Evolutionary conservation across 139 green algal genomes (phyloP), one percentile per base, ranked within the genome.

Genomic region (Picochlorum costavermella): DNA sequence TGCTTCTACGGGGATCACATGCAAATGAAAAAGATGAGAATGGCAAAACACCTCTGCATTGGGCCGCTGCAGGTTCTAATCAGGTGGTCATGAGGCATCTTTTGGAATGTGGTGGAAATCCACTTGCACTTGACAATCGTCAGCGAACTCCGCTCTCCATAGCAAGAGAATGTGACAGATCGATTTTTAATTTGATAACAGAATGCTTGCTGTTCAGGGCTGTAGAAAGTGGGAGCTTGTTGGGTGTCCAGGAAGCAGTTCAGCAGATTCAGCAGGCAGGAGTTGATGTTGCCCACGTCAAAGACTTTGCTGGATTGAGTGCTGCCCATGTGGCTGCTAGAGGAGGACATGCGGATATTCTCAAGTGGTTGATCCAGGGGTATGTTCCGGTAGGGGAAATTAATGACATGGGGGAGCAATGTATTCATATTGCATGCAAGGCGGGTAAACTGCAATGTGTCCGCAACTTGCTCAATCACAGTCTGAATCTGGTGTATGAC

Each of bases 21-120:
- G 29, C 56, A 59, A 64, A 64, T 51, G 2, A 28, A 56, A 17
- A 25, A 29, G 12, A 64, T 30, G 14, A 59, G 11, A n/a, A 14
- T 6, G 12, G 56, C 10, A 28, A 64, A 51, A 64, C 58, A 17
- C 58, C 58, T n/a, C 11, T 64, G 20, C 58, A 64, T 20, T 64
- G 57, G 17, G 58, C 58, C 1, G 25, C 58, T 6, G 9, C 20
- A 16, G 16, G 20, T 29, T n/a, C 16, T 6, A 14, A 64, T 8
- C 14, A 17, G 5, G 8, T 31, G 12, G 58, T 64, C 1, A 31
- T 64, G 23, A 23, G 56, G 14, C 25, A 17, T 14, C 58, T 64
- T 17, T 50, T 64, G 58, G 58, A 64, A 25, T 64, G 58, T 31
- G 58, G 58, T 50, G 58, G n/a, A 31, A 25, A 64, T 12, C 58